These are phyloP conservation scores for Dendrocalamus sinicus DNA, from an alignment of 176 grass and related monocot species.

Conservation along the genomic window DNA sequence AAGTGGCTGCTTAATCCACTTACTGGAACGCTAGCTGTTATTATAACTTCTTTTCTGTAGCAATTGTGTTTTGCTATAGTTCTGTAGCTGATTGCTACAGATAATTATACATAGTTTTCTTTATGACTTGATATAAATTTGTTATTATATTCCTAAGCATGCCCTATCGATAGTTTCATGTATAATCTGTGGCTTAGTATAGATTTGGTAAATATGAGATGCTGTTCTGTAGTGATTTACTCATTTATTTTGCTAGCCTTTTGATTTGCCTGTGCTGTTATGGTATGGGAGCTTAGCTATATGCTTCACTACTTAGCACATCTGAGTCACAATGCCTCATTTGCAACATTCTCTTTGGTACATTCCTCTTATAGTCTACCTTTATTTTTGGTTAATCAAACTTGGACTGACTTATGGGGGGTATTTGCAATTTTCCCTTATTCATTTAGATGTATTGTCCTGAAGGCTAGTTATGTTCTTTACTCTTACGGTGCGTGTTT, in stretches of 20 bases:
- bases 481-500: background rate
- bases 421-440: background rate
- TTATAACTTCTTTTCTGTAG: no score
- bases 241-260: background rate
- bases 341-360: slow-evolving; percentile 7
- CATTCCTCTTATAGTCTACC: background rate
- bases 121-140: background rate
- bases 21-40: no score
- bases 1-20: no score
- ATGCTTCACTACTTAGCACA: background rate
- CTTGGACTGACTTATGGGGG: no score
- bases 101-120: no score
- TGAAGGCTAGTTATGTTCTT: slow-evolving; percentile 11
- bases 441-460: background rate
- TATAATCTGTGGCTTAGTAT: no score
- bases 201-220: no score
- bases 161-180: background rate
- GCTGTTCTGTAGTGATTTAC: background rate
- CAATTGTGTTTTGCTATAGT: no score
- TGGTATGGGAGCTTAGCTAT: slow-evolving; percentile 5
- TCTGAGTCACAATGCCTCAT: background rate
- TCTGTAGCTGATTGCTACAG: no score
- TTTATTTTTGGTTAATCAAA: slow-evolving; percentile 13
- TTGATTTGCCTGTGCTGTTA: background rate
- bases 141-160: background rate